A percentile compares a stretch with the other conserved stretches of the same genome.
Evolutionary conservation across 768 basidiomycete genomes (phyloP).

Genomic region (Kockovaella imperatae): DNA sequence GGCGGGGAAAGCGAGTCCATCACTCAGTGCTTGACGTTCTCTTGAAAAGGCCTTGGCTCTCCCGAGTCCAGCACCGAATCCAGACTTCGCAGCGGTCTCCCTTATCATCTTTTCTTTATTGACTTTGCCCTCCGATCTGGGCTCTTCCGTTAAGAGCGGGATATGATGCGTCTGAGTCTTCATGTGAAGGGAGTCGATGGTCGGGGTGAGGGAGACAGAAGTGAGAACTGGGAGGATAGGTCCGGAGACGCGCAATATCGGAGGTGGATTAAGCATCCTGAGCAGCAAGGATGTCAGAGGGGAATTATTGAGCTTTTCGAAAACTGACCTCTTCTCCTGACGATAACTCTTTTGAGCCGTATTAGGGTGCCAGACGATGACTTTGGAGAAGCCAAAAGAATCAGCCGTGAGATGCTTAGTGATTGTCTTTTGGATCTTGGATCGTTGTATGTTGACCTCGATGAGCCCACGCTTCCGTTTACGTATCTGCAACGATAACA

Average conservation of each 20-base stretch:
- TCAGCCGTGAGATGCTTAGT: neutral
- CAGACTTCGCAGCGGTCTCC: constrained; percentile 15
- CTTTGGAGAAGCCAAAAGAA: neutral
- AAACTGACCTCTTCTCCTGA: constrained; percentile 66
- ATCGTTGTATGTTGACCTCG: too few relatives aligned
- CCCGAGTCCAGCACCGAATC: constrained; percentile 21
- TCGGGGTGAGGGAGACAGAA: constrained; percentile 48
- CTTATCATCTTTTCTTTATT: constrained; percentile 2
- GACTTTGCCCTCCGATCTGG: constrained; percentile 1
- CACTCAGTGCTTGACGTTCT: constrained; percentile 17
- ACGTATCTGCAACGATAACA: too few relatives aligned
- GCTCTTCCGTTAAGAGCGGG: neutral
- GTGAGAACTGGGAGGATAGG: constrained; percentile 46
- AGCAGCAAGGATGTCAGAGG: neutral
- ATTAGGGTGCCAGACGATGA: constrained; percentile 63
- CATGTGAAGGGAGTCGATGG: constrained; percentile 50
- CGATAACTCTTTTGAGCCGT: constrained; percentile 95
- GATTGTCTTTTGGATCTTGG: too few relatives aligned
- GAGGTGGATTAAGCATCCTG: constrained; percentile 78
- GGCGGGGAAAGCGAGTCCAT: constrained; percentile 38
- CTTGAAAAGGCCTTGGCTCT: constrained; percentile 11
- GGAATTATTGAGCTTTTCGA: neutral
- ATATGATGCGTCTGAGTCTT: constrained; percentile 49
- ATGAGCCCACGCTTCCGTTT: too few relatives aligned
- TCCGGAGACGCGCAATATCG: constrained; percentile 84